Conservation (phyloP, 345 rosid species). For the Eucalyptus marginata region DNA sequence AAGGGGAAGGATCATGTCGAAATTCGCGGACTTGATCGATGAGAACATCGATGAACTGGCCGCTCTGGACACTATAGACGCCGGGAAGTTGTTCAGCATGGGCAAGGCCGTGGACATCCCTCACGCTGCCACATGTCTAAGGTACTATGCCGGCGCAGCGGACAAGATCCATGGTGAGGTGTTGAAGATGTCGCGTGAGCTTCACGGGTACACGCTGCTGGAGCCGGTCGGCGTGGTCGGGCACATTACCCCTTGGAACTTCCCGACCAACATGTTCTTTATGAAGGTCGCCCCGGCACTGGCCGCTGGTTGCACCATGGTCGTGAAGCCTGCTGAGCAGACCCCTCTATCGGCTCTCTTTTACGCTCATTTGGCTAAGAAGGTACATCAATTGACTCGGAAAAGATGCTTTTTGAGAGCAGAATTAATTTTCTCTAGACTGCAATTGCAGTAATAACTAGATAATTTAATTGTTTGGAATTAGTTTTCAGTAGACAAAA, state of each 20-base stretch:
- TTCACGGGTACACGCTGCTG: conserved; percentile 61
- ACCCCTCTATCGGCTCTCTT: conserved; percentile 83
- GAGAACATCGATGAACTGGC: conserved; percentile 56
- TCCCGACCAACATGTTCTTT: conserved; percentile 50
- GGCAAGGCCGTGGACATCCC: conserved; percentile 54
- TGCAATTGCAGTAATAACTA: neutral
- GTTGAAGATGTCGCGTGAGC: conserved; percentile 36
- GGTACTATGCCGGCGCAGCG: conserved; percentile 83
- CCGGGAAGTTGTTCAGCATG: conserved; percentile 34
- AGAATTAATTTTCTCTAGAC: neutral
- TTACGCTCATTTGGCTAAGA: conserved; percentile 49
- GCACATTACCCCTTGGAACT: conserved; percentile 79
- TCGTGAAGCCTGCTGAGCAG: conserved; percentile 87
- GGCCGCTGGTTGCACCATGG: conserved; percentile 85
- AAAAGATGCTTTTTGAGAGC: neutral
- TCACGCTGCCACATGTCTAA: conserved; percentile 3
- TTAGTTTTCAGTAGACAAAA: neutral
- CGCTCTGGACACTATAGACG: conserved; percentile 52
- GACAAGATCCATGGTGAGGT: conserved; percentile 84
- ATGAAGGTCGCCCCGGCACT: conserved; percentile 58
- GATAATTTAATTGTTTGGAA: neutral
- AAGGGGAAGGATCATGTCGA: conserved; percentile 50
- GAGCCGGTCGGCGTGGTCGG: conserved; percentile 93
- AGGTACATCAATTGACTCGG: neutral
- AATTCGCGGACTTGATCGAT: conserved; percentile 57